These are phyloP conservation scores for Cryptococcus floricola DNA, from an alignment of 1,284 basidiomycete genomes.

Conservation along the genomic window DNA sequence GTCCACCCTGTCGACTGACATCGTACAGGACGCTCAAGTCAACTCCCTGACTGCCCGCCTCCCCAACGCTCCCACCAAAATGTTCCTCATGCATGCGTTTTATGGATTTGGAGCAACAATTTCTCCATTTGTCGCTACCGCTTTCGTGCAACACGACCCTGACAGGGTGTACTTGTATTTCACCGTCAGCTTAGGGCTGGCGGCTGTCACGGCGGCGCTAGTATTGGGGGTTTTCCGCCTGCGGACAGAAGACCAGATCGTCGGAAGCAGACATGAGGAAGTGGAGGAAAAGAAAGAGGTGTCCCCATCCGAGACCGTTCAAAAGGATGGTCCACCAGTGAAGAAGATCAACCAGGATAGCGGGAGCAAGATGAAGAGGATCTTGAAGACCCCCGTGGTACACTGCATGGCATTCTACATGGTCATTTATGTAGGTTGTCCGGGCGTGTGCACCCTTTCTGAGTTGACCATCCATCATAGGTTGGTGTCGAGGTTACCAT, in stretches of 20 bases:
- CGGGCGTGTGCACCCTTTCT: neutral
- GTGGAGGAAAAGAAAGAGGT: neutral
- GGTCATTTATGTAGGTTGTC: constrained; percentile 33
- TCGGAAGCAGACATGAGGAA: constrained; percentile 22
- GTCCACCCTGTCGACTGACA: neutral
- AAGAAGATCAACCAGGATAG: constrained; percentile 6
- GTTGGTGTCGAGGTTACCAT: constrained; percentile 43
- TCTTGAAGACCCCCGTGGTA: constrained; percentile 29
- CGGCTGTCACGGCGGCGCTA: constrained; percentile 52
- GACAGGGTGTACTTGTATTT: constrained; percentile 60
- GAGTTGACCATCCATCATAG: constrained; percentile 3
- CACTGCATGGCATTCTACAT: constrained; percentile 40
- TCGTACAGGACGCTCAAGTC: constrained; percentile 37
- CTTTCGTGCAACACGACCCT: constrained; percentile 56
- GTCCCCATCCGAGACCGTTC: neutral
- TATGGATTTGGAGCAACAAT: constrained; percentile 65
- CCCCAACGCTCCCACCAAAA: constrained; percentile 50
- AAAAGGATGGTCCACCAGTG: neutral
- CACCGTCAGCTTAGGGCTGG: constrained; percentile 59
- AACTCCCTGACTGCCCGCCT: constrained; percentile 38
- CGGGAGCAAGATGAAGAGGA: constrained; percentile 39
- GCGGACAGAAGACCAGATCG: constrained; percentile 55
- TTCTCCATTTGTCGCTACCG: constrained; percentile 64
- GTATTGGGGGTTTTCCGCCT: constrained; percentile 57
- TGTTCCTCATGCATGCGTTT: constrained; percentile 62